These are phyloP conservation scores for Chrysoporthe cubensis DNA, from an alignment of 2,329 filamentous ascomycete species.

Conservation along the genomic window DNA sequence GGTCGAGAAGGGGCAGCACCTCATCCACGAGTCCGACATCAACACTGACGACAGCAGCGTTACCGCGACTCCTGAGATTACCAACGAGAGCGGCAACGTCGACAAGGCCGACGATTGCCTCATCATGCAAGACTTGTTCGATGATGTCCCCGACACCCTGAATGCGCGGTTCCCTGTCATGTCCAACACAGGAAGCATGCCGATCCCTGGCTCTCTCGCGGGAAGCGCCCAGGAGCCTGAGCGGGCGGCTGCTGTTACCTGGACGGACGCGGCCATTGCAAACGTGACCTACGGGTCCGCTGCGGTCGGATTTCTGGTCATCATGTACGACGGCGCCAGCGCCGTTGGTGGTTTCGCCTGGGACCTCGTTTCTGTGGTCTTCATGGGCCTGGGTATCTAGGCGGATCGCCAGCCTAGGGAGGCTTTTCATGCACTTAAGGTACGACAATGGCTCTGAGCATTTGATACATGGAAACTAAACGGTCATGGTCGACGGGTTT, in stretches of 20 bases:
- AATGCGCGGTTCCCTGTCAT: slow-evolving; percentile 5
- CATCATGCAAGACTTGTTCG: not conserved
- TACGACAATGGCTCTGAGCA: not conserved
- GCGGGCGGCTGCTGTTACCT: not conserved
- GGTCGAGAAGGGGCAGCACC: not conserved
- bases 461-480: not conserved
- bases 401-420: not conserved
- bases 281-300: not conserved
- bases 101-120: not conserved
- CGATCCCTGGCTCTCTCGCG: not conserved
- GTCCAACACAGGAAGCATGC: not conserved
- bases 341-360: not conserved
- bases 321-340: slow-evolving; percentile 3
- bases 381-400: not conserved
- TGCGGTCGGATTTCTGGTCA: not conserved
- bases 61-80: not conserved
- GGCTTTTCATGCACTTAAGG: too few relatives aligned
- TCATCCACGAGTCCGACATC: not conserved
- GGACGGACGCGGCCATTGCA: not conserved
- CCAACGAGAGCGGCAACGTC: not conserved
- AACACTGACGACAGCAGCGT: not conserved
- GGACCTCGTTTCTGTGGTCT: not conserved
- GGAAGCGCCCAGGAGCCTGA: not conserved
- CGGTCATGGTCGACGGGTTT: too few relatives aligned
- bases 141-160: slow-evolving; percentile 1